A percentile compares a stretch with the other conserved stretches of the same genome.
Evolutionary conservation across 768 basidiomycete genomes (phyloP).

Genomic region (Tricholoma matsutake): DNA sequence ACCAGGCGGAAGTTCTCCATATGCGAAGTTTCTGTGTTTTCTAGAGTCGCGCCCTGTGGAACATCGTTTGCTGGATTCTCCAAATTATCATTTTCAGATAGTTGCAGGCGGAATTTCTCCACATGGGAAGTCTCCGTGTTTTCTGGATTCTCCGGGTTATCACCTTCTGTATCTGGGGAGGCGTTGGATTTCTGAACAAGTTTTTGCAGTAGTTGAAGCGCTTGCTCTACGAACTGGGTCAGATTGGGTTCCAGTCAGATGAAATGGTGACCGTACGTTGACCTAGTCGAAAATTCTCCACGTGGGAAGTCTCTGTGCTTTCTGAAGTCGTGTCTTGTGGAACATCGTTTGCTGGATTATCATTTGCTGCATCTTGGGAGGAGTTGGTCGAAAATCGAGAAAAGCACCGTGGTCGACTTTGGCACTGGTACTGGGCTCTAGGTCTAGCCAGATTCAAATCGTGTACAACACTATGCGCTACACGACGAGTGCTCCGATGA

Average conservation of each 20-base stretch:
- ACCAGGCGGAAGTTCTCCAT: not conserved
- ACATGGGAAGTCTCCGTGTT: too few relatives aligned
- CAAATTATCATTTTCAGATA: not conserved
- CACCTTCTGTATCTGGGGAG: too few relatives aligned
- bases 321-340: not conserved
- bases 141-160: too few relatives aligned
- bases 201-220: not conserved
- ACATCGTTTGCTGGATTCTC: not conserved
- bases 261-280: too few relatives aligned
- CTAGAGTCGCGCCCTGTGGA: not conserved
- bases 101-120: too few relatives aligned
- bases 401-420: not conserved
- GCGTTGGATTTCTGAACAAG: not conserved
- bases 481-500: not conserved
- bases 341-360: not conserved
- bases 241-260: too few relatives aligned
- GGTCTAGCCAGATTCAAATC: not conserved
- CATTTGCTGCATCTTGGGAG: not conserved
- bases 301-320: not conserved
- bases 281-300: too few relatives aligned
- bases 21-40: not conserved
- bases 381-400: not conserved
- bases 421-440: not conserved
- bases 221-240: not conserved
- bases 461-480: not conserved